Evolutionary conservation across 768 basidiomycete species (phyloP), one percentile per base, ranked within the genome.

Genomic region (Mycena albidolilacea): DNA sequence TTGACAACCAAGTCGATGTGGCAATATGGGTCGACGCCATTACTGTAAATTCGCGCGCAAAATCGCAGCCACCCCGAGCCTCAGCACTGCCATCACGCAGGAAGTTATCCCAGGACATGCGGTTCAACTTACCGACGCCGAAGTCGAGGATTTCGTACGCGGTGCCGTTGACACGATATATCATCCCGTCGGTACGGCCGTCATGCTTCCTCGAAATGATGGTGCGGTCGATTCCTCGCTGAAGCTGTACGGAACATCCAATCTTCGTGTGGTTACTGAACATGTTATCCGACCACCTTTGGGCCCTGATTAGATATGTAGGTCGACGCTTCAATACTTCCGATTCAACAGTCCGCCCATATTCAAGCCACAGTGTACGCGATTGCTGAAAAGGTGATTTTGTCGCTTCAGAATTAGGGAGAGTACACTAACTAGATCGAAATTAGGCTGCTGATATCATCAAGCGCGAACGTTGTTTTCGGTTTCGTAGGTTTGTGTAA

Each of bases 141-240:
- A 73, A 35, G n/a, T 78, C 19, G 65, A 64, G 23, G 76, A 71
- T 7, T 78, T 62, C 39, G 64, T 79, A 55, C 71, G 72, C 50
- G 14, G 44, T 46, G 63, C 58, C 79, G 46, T 48, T 15, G 46
- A n/a, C 15, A 48, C 46, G 17, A 15, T 48, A 19, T 48, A 15
- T 15, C 46, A 81, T 61, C 80, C 78, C 7, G 64, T 78, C 21
- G 78, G 82, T 19, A 83, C 82, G 2, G 75, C 78, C 0, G 72
- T 79, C 11, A 82, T 85, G 82, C 66, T 82, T 14, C 82, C 83
- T 2, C 58, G 48, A 38, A 70, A 70, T 21, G 61, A 77, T 12
- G 84, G 83, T 10, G 79, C 78, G 15, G 79, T 80, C 8, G 79
- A 79, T 65, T 12, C 75, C 0, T 44, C 73, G 17, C 66, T 80